phyloP scores from a whole-genome alignment of 129 eudicot genomes.

The Lactuca saligna region DNA sequence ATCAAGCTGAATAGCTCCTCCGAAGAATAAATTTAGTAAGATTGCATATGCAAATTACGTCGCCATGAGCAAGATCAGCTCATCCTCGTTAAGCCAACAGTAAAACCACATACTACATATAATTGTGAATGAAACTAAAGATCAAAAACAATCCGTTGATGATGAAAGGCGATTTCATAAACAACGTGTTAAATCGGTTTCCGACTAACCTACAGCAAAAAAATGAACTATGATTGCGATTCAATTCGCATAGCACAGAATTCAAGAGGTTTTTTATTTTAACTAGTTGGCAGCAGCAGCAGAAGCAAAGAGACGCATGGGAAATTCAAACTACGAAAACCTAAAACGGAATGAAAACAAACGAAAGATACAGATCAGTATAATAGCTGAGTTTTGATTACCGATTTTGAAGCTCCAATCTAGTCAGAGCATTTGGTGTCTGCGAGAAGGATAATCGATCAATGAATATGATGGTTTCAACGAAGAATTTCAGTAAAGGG shows the following conservation, averaged over 20 bases:
- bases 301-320: neutral
- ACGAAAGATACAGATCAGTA: constrained; percentile 17
- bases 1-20: neutral
- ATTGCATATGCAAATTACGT: constrained; percentile 6
- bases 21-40: constrained; percentile 6
- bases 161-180: constrained; percentile 10
- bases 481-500: constrained; percentile 16
- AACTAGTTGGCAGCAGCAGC: constrained; percentile 21
- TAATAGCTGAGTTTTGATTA: constrained; percentile 15
- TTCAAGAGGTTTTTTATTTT: constrained; percentile 6
- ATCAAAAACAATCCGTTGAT: neutral
- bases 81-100: neutral
- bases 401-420: constrained; percentile 36
- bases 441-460: constrained; percentile 17
- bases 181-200: constrained; percentile 7
- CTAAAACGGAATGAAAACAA: constrained; percentile 13
- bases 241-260: constrained; percentile 10
- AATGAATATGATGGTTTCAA: constrained; percentile 11
- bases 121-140: neutral
- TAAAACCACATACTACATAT: neutral
- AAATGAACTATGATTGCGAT: constrained; percentile 17
- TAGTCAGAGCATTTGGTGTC: constrained; percentile 11
- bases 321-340: constrained; percentile 24
- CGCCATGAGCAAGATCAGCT: constrained; percentile 21
- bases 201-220: neutral